phyloP scores from a whole-genome alignment of 805 yeast genomes.

The Candida orba region DNA sequence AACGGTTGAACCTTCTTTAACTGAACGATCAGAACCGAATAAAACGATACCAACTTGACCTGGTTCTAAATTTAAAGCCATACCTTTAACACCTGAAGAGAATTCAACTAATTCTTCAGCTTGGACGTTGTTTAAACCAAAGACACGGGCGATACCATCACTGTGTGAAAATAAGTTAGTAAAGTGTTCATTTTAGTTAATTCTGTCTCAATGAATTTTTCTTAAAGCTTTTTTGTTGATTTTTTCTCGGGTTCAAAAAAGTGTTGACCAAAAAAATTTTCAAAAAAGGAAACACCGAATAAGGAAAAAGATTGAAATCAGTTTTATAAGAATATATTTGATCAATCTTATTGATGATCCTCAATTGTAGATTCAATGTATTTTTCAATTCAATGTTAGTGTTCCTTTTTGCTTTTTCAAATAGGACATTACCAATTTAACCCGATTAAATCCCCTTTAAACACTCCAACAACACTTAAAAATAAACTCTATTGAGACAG shows the following conservation, averaged over 20 bases:
- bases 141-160: constrained; percentile 99
- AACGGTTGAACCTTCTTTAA: constrained; percentile 99
- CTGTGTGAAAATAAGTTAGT: constrained; percentile 41
- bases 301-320: no score
- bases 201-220: neutral
- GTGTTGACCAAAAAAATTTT: neutral
- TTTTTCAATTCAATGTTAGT: no score
- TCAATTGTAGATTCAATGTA: no score
- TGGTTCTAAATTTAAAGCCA: constrained; percentile 99
- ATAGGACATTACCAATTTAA: neutral
- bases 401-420: no score
- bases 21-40: constrained; percentile 98
- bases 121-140: constrained; percentile 98
- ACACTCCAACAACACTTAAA: neutral
- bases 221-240: neutral
- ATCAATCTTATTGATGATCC: no score
- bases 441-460: neutral
- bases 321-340: no score
- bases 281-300: neutral
- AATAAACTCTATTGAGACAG: no score
- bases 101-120: constrained; percentile 99
- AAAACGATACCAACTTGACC: constrained; percentile 99
- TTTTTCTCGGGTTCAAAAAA: neutral
- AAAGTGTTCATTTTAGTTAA: constrained; percentile 7
- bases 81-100: constrained; percentile 99